Percentiles rank a stretch among this genome's conserved stretches.
phyloP scores from a whole-genome alignment of 169 alveolate genomes.

The Eimeria necatrix region DNA sequence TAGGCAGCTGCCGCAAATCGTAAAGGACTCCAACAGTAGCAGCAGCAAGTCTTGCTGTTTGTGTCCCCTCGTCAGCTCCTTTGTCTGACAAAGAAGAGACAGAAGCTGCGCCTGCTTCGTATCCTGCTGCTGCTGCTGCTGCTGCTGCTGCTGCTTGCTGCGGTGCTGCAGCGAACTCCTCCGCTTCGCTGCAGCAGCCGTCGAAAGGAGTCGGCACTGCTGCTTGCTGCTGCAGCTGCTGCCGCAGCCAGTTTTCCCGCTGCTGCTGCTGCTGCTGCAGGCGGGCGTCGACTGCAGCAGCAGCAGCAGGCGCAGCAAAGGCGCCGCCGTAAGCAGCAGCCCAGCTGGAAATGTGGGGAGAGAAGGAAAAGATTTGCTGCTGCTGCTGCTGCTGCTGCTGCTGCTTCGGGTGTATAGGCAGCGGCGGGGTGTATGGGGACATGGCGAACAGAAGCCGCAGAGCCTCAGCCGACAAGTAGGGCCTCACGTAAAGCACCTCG shows the following conservation, averaged over 20 bases:
- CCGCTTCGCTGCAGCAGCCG: neutral
- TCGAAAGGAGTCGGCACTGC: neutral
- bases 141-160: neutral
- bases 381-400: too few species aligned
- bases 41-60: neutral
- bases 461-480: neutral
- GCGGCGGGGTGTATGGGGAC: constrained; percentile 24
- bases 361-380: neutral
- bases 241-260: neutral
- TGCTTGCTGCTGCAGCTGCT: neutral
- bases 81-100: neutral
- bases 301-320: neutral
- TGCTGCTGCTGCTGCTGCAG: neutral
- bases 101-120: neutral
- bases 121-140: neutral
- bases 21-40: neutral
- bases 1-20: constrained; percentile 73
- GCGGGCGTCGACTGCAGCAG: neutral
- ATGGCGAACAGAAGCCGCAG: neutral
- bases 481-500: constrained; percentile 1
- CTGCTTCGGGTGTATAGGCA: neutral
- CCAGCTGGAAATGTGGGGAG: constrained; percentile 4
- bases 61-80: neutral
- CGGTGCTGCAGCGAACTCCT: neutral
- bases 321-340: neutral